Conservation (phyloP, 305 asterid species). For the Fraxinus dipetala region DNA sequence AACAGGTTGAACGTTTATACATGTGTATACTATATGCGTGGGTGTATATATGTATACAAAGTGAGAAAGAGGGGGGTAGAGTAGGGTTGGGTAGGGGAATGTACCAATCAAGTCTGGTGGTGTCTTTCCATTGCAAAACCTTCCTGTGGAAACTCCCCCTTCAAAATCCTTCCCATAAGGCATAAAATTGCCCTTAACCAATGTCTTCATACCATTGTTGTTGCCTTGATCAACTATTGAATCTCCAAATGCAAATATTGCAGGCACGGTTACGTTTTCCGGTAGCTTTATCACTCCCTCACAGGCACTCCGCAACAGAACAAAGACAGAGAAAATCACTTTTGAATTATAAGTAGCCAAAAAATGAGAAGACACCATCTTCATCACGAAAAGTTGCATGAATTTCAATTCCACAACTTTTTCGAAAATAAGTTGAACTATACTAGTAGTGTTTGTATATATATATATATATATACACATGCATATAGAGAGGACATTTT, state of each 20-base stretch:
- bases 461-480: neutral
- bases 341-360: neutral
- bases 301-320: constrained; percentile 21
- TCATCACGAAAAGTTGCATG: neutral
- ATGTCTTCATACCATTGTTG: constrained; percentile 45
- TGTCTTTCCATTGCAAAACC: constrained; percentile 67
- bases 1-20: neutral
- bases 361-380: neutral
- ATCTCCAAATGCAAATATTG: constrained; percentile 58
- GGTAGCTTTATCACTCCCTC: constrained; percentile 45
- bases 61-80: neutral
- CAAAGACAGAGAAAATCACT: constrained; percentile 3
- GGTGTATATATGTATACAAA: no score
- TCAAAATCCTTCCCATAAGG: constrained; percentile 67
- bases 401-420: neutral
- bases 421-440: neutral
- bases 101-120: constrained; percentile 65
- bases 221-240: constrained; percentile 77
- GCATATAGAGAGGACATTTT: neutral
- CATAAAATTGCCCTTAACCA: constrained; percentile 44
- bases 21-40: no score
- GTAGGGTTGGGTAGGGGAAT: neutral
- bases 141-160: constrained; percentile 63
- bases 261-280: constrained; percentile 47
- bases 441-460: neutral